Evolutionary conservation across 495 filamentous ascomycete species (phyloP).

Genomic region (Bacidia rubella): DNA sequence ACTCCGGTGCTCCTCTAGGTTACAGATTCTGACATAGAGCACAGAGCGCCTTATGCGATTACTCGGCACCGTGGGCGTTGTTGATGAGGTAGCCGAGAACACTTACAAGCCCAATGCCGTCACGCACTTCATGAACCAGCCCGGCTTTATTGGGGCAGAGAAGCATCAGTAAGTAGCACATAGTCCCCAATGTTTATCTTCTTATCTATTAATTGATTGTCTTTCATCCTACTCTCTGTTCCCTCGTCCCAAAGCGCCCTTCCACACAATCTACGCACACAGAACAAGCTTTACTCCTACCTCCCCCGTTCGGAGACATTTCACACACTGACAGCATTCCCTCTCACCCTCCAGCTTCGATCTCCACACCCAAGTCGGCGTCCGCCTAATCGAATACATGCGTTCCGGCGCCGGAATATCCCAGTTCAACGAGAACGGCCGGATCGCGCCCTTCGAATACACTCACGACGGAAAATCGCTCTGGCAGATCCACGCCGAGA

Average conservation of each 20-base stretch:
- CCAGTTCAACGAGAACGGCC: not conserved
- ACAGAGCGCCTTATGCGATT: not conserved
- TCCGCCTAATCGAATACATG: not conserved
- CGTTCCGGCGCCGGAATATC: not conserved
- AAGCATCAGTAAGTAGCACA: not conserved
- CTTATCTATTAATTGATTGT: too few relatives aligned
- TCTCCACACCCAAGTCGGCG: not conserved
- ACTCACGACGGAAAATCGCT: not conserved
- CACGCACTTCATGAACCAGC: not conserved
- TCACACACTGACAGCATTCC: not conserved
- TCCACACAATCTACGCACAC: too few relatives aligned
- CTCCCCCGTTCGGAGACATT: not conserved
- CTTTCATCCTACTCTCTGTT: too few relatives aligned
- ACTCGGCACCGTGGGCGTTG: not conserved
- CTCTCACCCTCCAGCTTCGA: not conserved
- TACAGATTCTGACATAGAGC: too few relatives aligned
- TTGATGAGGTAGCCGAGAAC: not conserved
- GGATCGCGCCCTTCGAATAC: not conserved
- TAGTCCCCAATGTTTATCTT: too few relatives aligned
- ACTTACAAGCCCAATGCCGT: not conserved
- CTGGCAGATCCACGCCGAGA: not conserved
- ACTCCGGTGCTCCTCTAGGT: not conserved
- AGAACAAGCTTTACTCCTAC: too few relatives aligned
- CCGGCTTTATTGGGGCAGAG: not conserved
- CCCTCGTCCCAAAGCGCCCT: not conserved